Conservation (phyloP, 2,329 filamentous ascomycete species). For the Clonostachys byssicola region DNA sequence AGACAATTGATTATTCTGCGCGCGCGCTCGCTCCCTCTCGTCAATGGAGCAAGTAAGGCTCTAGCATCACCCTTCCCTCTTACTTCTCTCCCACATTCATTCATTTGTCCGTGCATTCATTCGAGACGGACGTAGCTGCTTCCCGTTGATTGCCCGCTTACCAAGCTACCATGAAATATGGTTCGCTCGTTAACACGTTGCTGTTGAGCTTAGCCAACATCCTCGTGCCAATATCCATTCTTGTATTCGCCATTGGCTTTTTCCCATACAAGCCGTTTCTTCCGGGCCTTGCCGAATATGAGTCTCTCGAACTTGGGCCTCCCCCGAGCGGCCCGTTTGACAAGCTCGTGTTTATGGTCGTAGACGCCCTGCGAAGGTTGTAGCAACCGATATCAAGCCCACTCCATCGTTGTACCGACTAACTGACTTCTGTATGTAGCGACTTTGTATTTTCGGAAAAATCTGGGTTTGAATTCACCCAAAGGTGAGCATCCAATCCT, state of each 20-base stretch:
- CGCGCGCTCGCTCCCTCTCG: not conserved
- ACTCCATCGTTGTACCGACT: not conserved
- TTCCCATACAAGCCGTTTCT: constrained; percentile 97
- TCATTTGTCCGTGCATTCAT: not conserved
- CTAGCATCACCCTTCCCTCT: not conserved
- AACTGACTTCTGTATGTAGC: constrained; percentile 36
- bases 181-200: constrained; percentile 22
- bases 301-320: constrained; percentile 46
- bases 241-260: constrained; percentile 84
- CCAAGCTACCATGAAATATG: constrained; percentile 11
- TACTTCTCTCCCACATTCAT: not conserved
- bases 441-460: constrained; percentile 85
- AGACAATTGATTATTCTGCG: not conserved
- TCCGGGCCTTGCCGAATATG: constrained; percentile 73
- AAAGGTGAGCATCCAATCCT: not conserved
- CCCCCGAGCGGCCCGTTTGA: constrained; percentile 73
- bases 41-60: not conserved
- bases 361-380: constrained; percentile 87
- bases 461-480: constrained; percentile 84
- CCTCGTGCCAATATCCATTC: constrained; percentile 69
- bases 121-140: not conserved
- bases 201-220: constrained; percentile 67
- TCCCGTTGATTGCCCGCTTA: not conserved
- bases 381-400: constrained; percentile 6
- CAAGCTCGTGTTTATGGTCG: constrained; percentile 93